phyloP scores from a whole-genome alignment of 345 rosid species.

The Populus simonii region DNA sequence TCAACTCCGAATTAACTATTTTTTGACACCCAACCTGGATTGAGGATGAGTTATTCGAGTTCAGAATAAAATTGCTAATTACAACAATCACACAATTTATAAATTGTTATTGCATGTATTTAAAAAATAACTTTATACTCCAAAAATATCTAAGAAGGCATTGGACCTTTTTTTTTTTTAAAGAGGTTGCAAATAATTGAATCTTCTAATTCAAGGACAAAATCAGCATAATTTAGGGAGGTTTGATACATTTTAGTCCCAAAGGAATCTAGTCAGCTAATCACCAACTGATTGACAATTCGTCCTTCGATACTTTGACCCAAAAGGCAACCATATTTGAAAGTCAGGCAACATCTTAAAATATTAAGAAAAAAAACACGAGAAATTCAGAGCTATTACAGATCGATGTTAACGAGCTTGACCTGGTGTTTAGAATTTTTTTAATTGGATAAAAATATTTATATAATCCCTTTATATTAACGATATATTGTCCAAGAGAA shows the following conservation, averaged over 20 bases:
- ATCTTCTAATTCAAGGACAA: background rate
- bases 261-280: background rate
- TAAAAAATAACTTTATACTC: too few species aligned
- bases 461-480: too few species aligned
- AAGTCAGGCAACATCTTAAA: background rate
- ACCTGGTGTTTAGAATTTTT: background rate
- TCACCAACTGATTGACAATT: background rate
- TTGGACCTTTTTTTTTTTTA: too few species aligned
- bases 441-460: background rate
- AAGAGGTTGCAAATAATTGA: background rate
- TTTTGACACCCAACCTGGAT: too few species aligned
- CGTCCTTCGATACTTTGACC: background rate
- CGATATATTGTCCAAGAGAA: too few species aligned
- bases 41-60: fast-evolving
- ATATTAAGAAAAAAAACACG: background rate
- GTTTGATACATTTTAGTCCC: background rate
- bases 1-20: too few species aligned
- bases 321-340: background rate
- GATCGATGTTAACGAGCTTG: background rate
- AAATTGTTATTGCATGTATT: too few species aligned
- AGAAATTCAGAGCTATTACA: background rate
- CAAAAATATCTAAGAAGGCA: too few species aligned
- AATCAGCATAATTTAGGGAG: background rate
- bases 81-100: fast-evolving
- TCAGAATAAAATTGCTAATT: too few species aligned